phyloP scores from a whole-genome alignment of 441 rosid species.

The Biscutella auriculata region DNA sequence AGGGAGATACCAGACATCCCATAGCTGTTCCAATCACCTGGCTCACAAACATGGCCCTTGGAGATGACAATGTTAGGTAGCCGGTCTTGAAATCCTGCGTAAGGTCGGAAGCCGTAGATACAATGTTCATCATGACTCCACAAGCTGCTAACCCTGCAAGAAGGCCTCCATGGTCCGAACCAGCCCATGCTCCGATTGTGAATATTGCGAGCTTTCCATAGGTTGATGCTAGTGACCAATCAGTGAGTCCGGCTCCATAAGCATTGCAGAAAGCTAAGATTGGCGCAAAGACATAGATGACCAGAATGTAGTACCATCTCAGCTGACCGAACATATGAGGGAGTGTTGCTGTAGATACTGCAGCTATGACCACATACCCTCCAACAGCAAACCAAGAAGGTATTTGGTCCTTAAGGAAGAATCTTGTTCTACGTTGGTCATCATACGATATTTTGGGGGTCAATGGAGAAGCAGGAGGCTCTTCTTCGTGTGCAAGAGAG shows the following conservation, averaged over 20 bases:
- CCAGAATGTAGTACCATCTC: constrained; percentile 63
- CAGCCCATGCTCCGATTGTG: constrained; percentile 69
- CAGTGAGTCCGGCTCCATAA: constrained; percentile 85
- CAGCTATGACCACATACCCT: constrained; percentile 46
- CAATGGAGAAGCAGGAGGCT: constrained; percentile 8
- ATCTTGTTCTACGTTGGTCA: constrained; percentile 38
- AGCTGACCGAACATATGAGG: constrained; percentile 64
- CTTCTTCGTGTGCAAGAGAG: constrained; percentile 12
- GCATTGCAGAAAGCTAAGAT: constrained; percentile 85
- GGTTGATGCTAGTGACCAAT: constrained; percentile 89
- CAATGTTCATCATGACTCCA: constrained; percentile 90
- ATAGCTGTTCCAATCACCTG: constrained; percentile 70
- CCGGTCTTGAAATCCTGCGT: constrained; percentile 95
- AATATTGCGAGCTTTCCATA: constrained; percentile 77
- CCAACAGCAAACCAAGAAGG: constrained; percentile 45
- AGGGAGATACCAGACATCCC: constrained; percentile 56
- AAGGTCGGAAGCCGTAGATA: constrained; percentile 80
- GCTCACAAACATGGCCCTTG: constrained; percentile 74
- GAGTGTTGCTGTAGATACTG: constrained; percentile 32
- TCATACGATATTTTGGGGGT: constrained; percentile 23
- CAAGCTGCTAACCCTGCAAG: constrained; percentile 74
- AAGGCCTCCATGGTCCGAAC: constrained; percentile 51
- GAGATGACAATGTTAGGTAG: constrained; percentile 72
- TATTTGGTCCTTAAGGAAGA: constrained; percentile 65
- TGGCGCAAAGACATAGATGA: constrained; percentile 57